Base-by-base conservation (phyloP, 140 eudicot genomes). In the Anethum foeniculum region DNA sequence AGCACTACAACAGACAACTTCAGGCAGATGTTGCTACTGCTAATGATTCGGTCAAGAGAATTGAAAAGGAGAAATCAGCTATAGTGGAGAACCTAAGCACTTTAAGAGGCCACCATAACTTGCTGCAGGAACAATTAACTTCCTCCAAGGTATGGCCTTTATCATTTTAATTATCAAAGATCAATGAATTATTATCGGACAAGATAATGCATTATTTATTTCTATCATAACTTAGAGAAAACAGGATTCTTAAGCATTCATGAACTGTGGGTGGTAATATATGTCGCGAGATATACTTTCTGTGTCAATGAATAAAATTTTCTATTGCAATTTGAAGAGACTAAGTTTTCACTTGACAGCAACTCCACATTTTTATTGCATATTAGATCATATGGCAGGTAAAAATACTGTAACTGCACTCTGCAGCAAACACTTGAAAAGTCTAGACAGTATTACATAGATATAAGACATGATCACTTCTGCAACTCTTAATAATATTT, bases 121-220 rank as follows among this genome's bases (percentile, higher is more conserved):
- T 96, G 85, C 75, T 94, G 86, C 93, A 92, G 79, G 94, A 89
- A 47, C 95, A 94, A 86, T 91, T 94, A 76, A 79, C 90, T 77
- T 88, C 90, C 38, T 87, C 89, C 7, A 90, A 86, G 79, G 98
- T 92, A 83, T 74, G 89, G 73, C 47, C 30, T 79, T 75, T 48
- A 18, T 46, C 34, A n/a, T 58, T 23, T 27, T 34, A 47, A 28
- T 75, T 46, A 46, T 32, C 47, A n/a, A 39, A 74, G 36, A 74
- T 39, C 30, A 4, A 14, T n/a, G 18, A 23, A 39, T 6, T 43
- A 11, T 39, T 44, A n/a, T n/a, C 21, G 0, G 78, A 44, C 54
- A 74, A 43, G 39, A 46, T 19, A 6, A 3, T 11, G 51, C 19
- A 34, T 38, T 72, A 5, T 43, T 12, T 25, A 18, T n/a, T 21